Evolutionary conservation across 2,329 filamentous ascomycete genomes (phyloP), one percentile per base, ranked within the genome.

Genomic region (Diaporthe ilicicola): DNA sequence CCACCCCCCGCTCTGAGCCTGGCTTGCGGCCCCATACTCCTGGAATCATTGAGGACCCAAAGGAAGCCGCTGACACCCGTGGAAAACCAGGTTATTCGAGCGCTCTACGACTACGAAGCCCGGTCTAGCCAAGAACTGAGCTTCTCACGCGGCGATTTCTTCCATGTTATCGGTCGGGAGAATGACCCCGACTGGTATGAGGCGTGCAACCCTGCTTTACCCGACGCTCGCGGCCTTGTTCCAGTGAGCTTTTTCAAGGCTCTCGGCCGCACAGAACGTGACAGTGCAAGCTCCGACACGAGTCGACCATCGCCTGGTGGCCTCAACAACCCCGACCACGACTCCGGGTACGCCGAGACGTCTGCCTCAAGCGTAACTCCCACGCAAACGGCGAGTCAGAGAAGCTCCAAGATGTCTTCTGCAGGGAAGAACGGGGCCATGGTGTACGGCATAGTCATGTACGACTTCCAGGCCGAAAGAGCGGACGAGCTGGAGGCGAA

Each of bases 141-240:
- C 80, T 99, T 99, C 83, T 94, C 92, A 75, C 93, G 94, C 80
- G 96, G 96, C 78, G 96, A 99, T 81, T 99, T 98, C 82, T 96
- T 99, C 81, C 95, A 98, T 85, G 96, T 99, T 74, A 95, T 98
- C 81, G 94, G 93, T 78, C 92, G 95, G 81, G 96, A 98, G 84
- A 92, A 98, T 86, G 95, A 98, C 80, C 84, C 86, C 50, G 94
- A 98, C 80, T 99, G 96, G 95, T 99, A 98, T 87, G 96, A 98
- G 83, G 96, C 95, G 69, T 98, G 94, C 87, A 99, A 99, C 80
- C 96, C 96, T 72, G 89, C 93, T 64, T 87, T 97, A 75, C 94
- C 93, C 78, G 92, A 92, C 82, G 94, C 94, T 64, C 91, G 94
- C 75, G 96, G 96, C 73, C 88, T 99, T 72, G 96, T 99, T 54